Conservation (phyloP, 2,329 filamentous ascomycete genomes). For the Ophiostoma perfectum region DNA sequence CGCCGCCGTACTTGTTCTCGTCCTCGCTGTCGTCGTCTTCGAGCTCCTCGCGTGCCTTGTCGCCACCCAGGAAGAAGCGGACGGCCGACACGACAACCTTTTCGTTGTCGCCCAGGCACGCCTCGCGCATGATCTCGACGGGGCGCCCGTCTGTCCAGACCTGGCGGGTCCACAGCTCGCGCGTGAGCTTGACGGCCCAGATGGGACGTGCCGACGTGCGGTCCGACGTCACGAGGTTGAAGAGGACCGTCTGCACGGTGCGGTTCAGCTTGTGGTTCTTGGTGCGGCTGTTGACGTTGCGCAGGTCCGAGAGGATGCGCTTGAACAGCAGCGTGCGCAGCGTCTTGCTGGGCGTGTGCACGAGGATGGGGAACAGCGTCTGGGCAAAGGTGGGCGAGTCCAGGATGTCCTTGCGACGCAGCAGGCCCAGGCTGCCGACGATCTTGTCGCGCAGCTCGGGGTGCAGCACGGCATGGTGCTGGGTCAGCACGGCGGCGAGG, state of each 20-base stretch:
- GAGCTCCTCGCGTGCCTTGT: constrained; percentile 89
- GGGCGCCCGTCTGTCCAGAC: constrained; percentile 89
- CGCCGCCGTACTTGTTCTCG: constrained; percentile 41
- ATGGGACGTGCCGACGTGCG: constrained; percentile 77
- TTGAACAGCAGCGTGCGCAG: constrained; percentile 75
- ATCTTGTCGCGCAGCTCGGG: constrained; percentile 88
- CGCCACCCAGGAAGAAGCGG: constrained; percentile 90
- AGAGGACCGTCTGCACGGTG: constrained; percentile 87
- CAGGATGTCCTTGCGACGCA: constrained; percentile 87
- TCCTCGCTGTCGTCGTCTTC: constrained; percentile 87
- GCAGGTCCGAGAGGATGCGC: constrained; percentile 87
- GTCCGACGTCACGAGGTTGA: constrained; percentile 84
- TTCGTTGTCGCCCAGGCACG: constrained; percentile 79
- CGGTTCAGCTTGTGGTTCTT: constrained; percentile 91
- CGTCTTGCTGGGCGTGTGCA: constrained; percentile 81
- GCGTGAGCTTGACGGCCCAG: constrained; percentile 92
- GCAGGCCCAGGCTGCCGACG: constrained; percentile 78
- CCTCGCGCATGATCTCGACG: constrained; percentile 98
- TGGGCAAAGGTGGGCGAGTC: constrained; percentile 71
- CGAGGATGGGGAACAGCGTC: constrained; percentile 90
- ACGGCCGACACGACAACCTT: constrained; percentile 86
- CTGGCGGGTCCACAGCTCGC: constrained; percentile 93
- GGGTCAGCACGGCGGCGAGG: constrained; percentile 70
- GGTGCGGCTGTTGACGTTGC: constrained; percentile 77
- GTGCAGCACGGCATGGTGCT: constrained; percentile 78